Evolutionary conservation across 2,329 filamentous ascomycete genomes (phyloP), one percentile per base, ranked within the genome.

Genomic region (Sporothrix pallida): DNA sequence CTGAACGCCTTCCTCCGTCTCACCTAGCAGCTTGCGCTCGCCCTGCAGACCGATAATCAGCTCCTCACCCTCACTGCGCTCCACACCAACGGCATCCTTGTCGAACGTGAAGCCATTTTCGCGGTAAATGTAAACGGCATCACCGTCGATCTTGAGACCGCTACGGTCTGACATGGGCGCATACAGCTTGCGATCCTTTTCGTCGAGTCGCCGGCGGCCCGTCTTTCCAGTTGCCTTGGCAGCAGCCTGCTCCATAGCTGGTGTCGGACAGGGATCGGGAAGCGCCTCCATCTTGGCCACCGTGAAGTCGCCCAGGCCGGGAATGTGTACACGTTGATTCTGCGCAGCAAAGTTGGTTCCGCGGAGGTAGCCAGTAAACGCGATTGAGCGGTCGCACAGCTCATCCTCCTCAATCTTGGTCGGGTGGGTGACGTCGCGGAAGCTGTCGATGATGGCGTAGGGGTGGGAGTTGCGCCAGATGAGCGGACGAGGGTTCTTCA

Each of bases 131-230:
- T 97, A 99, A 52, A 99, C 95, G 8, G 95, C 95, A 82, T 99
- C 96, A 75, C 97, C 97, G 77, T 99, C 96, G 70, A 99, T 95
- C 80, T 98, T 91, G 13, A 99, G 89, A 78, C 96, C 96, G 77
- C 95, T 97, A 48, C 97, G 94, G 82, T 99, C 96, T 37, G 95
- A 97, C 95, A 99, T 98, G 48, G 96, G 97, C 2, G 96, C 97
- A 82, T 98, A 97, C 5, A 99, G 85, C 78, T 97, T 90, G 84
- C 98, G 98, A 80, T 99, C 95, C 83, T 98, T 99, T 80, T 99
- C 96, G 46, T 97, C 96, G 15, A 99, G 84, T 73, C 95, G 88
- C 79, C 91, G 90, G 76, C 94, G 87, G 56, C 73, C 76, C 48
- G 91, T 91, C 82, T 97, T 97, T 2, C 95, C 95, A 0, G 91